These are phyloP conservation scores for Cercis canadensis DNA, from an alignment of 306 rosid genomes.

Conservation along the genomic window DNA sequence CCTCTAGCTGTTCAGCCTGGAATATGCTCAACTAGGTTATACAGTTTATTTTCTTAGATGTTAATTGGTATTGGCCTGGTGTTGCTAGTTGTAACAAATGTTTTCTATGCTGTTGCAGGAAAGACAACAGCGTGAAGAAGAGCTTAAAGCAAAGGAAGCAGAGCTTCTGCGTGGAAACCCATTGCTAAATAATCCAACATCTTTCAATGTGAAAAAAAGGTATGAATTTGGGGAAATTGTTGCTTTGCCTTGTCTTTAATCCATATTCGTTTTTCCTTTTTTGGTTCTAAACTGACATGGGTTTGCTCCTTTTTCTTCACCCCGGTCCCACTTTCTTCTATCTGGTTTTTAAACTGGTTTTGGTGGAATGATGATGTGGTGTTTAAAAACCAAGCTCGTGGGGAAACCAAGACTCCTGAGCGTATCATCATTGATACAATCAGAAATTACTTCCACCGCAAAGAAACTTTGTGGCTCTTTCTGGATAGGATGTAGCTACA, in stretches of 20 bases:
- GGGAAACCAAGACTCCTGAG: slow-evolving; percentile 69
- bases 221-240: slow-evolving; percentile 27
- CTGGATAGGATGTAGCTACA: too few species aligned
- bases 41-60: too few species aligned
- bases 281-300: too few species aligned
- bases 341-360: neutral
- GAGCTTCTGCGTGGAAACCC: slow-evolving; percentile 71
- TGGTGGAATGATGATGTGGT: slow-evolving; percentile 52
- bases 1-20: too few species aligned
- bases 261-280: too few species aligned
- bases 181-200: slow-evolving; percentile 55
- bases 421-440: slow-evolving; percentile 75
- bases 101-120: slow-evolving; percentile 47
- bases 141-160: slow-evolving; percentile 63
- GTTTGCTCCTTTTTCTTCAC: too few species aligned
- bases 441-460: slow-evolving; percentile 70
- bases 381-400: slow-evolving; percentile 71
- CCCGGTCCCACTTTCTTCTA: neutral
- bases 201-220: slow-evolving; percentile 71
- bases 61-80: neutral
- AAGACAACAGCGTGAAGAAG: slow-evolving; percentile 58
- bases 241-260: too few species aligned
- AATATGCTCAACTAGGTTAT: too few species aligned
- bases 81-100: neutral
- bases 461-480: too few species aligned